phyloP scores from a whole-genome alignment of 2,329 filamentous ascomycete genomes.

The Clarireedia monteithiana region DNA sequence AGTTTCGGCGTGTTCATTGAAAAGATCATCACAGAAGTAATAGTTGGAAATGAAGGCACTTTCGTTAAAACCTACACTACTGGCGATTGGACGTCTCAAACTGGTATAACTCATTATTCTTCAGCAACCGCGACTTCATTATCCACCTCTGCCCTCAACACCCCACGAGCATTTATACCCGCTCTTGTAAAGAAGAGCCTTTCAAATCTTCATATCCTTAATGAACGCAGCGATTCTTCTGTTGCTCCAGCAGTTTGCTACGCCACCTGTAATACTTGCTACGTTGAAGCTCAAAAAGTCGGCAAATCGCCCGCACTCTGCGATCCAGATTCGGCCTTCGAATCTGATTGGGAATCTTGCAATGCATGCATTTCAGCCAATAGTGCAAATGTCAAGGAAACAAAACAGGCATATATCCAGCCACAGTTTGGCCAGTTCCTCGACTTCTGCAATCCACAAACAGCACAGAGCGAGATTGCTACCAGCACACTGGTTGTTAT shows the following conservation, averaged over 20 bases:
- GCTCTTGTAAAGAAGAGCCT: background rate
- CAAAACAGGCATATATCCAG: constrained; percentile 12
- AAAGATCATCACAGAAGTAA: constrained; percentile 31
- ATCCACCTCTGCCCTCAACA: constrained; percentile 1
- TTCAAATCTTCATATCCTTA: constrained; percentile 5
- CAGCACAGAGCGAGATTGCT: constrained; percentile 9
- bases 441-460: constrained; percentile 19
- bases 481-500: constrained; percentile 9
- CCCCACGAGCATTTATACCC: background rate
- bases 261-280: constrained; percentile 43
- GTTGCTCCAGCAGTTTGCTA: constrained; percentile 43
- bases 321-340: constrained; percentile 35
- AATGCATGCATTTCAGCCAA: constrained; percentile 16
- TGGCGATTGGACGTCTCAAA: constrained; percentile 48
- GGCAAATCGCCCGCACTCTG: constrained; percentile 46
- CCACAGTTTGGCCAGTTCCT: constrained; percentile 23
- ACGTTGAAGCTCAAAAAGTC: constrained; percentile 35
- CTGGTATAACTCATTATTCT: constrained; percentile 36
- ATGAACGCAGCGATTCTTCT: constrained; percentile 34
- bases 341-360: constrained; percentile 32
- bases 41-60: constrained; percentile 16
- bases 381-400: background rate
- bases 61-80: constrained; percentile 39
- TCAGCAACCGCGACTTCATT: constrained; percentile 3
- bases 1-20: constrained; percentile 53